Base-by-base conservation (phyloP, 2,329 filamentous ascomycete genomes). In the Rasamsonia emersonii region DNA sequence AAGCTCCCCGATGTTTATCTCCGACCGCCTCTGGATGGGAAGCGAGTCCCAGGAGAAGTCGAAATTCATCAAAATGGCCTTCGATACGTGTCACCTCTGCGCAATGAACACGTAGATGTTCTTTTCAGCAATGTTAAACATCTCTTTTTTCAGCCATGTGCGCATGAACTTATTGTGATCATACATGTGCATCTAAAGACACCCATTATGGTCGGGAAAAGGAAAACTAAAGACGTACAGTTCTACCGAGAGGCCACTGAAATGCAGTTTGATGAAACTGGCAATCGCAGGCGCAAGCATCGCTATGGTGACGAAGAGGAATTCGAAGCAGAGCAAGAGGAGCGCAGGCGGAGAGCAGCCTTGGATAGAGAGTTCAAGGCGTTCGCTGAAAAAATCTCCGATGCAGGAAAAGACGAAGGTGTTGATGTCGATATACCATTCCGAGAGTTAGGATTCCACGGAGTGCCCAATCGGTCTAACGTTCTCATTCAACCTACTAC, bases 21-120 rank as follows among this genome's bases (percentile, higher is more conserved):
- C 45, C 84, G 91, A 36, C 91, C 91, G 30, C 86, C 86, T 1
- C 79, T 96, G 69, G 91, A 98, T 61, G 88, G 88, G 50, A 98
- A 98, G 65, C 86, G 91, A 50, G 85, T 98, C 18, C 84, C 91
- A 26, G 91, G 91, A 51, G 86, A 91, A 55, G 80, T 98, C 23
- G 89, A 96, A 61, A 95, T 98, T 30, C 91, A 98, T 61, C 88
- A 96, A 53, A 98, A 98, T 50, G 91, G 91, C 88, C 82, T 98
- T 36, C 84, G 91, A 39, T 98, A 98, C 59, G 72, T 89, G 65
- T 83, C 85, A 32, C 77, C 83, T 32, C 67, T 93, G 42, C 79
- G 82, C 57, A 78, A 78, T 14, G 81, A 86, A 45, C 82, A 91
- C 48, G 85, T 98, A 29, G 91, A 98, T 50, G 79, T 98, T 32